Conservation (phyloP, 1,139 yeast species). For the Candida sp. region DNA sequence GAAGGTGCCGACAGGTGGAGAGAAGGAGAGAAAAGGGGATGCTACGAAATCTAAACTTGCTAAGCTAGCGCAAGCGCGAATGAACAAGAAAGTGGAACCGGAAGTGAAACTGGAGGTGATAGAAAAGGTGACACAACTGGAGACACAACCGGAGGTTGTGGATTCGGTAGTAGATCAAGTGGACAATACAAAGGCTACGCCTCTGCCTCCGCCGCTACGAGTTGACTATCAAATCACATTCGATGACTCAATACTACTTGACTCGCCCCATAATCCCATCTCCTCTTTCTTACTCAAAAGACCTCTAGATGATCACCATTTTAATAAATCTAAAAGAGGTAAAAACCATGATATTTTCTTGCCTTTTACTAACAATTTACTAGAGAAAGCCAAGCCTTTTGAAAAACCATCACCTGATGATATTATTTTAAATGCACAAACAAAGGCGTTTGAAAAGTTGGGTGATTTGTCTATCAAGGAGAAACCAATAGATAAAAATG, state of each 20-base stretch:
- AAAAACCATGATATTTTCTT: constrained; percentile 18
- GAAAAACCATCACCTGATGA: constrained; percentile 84
- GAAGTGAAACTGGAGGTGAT: too few species aligned
- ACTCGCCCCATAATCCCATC: constrained; percentile 13
- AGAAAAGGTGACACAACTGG: too few species aligned
- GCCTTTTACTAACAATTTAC: constrained; percentile 42
- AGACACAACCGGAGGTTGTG: background rate
- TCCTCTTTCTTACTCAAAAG: constrained; percentile 16
- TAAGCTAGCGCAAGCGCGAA: constrained; percentile 42
- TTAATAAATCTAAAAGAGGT: constrained; percentile 20
- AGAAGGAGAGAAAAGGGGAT: background rate
- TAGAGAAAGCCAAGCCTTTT: constrained; percentile 52
- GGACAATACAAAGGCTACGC: background rate
- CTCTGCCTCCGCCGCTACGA: background rate
- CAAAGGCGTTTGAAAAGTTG: constrained; percentile 43
- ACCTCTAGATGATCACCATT: constrained; percentile 1
- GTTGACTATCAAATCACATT: constrained; percentile 10
- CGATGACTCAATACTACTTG: constrained; percentile 18
- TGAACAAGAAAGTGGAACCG: constrained; percentile 1
- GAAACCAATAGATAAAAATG: constrained; percentile 2
- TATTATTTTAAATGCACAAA: constrained; percentile 59
- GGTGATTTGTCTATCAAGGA: constrained; percentile 16
- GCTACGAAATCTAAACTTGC: constrained; percentile 42
- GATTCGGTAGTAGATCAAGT: background rate
- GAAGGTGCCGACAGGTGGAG: constrained; percentile 1